A percentile compares a stretch with the other conserved stretches of the same genome.
Conservation (phyloP, 2,329 filamentous ascomycete species). For the Cladobotryum mycophilum region DNA sequence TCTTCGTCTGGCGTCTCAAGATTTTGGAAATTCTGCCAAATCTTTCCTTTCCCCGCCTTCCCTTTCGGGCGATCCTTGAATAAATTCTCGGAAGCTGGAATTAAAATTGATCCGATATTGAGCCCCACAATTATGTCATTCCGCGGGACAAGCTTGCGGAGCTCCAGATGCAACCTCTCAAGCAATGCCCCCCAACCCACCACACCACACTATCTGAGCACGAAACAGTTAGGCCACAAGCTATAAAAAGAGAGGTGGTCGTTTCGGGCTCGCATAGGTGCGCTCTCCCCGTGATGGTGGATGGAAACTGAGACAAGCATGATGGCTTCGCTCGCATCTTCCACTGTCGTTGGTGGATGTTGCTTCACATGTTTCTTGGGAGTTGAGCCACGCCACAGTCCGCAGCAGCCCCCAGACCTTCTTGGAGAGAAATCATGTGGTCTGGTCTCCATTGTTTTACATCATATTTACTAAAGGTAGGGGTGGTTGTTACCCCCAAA, state of each 20-base stretch:
- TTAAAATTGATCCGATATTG: neutral
- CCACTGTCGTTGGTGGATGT: slow-evolving; percentile 11
- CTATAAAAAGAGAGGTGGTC: slow-evolving; percentile 1
- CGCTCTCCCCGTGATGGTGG: slow-evolving; percentile 10
- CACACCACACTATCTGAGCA: slow-evolving; percentile 4
- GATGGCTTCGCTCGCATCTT: slow-evolving; percentile 15
- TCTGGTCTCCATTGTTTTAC: neutral
- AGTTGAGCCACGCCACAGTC: slow-evolving; percentile 10
- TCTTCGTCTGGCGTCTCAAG: slow-evolving; percentile 17
- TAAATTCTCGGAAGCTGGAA: neutral
- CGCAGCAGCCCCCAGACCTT: slow-evolving; percentile 11
- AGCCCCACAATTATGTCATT: neutral
- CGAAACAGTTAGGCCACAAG: neutral
- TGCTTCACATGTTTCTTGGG: slow-evolving; percentile 1
- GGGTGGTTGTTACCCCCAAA: slow-evolving; percentile 1
- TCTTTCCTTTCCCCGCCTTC: slow-evolving; percentile 25
- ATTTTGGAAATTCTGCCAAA: slow-evolving; percentile 32
- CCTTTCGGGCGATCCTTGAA: slow-evolving; percentile 10
- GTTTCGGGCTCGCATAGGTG: slow-evolving; percentile 3
- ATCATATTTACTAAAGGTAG: too few species aligned
- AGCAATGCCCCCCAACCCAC: neutral
- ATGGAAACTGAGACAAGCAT: slow-evolving; percentile 21
- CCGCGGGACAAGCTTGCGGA: neutral
- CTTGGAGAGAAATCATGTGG: slow-evolving; percentile 14
- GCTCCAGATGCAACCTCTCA: neutral